Evolutionary conservation across 164 flowering plant genomes (phyloP).

Genomic region (Cinnamomum chago): DNA sequence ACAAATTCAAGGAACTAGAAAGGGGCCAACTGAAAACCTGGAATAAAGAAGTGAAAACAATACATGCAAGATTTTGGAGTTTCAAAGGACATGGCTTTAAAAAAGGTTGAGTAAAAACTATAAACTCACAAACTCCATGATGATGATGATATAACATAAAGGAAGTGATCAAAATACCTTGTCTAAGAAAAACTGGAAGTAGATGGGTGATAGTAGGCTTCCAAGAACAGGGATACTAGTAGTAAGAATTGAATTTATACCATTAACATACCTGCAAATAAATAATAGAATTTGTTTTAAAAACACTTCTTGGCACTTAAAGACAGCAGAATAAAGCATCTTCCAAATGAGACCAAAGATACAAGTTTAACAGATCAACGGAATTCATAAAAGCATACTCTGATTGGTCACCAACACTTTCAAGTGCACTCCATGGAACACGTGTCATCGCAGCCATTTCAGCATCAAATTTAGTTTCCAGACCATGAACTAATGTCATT

Average conservation of each 20-base stretch:
- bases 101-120: neutral
- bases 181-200: slow-evolving; percentile 96
- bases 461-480: slow-evolving; percentile 92
- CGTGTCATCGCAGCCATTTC: slow-evolving; percentile 99
- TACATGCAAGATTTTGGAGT: neutral
- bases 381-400: slow-evolving; percentile 46
- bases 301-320: neutral
- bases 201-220: slow-evolving; percentile 72
- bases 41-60: neutral
- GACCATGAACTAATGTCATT: slow-evolving; percentile 81
- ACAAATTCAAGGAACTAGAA: too few species aligned
- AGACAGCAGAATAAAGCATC: neutral
- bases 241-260: slow-evolving; percentile 73
- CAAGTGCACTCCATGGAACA: slow-evolving; percentile 95
- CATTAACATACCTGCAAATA: slow-evolving; percentile 80
- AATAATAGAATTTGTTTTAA: neutral
- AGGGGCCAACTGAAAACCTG: neutral
- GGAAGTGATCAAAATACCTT: slow-evolving; percentile 46
- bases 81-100: neutral
- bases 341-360: neutral
- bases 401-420: slow-evolving; percentile 99
- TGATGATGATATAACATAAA: neutral
- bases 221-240: slow-evolving; percentile 91
- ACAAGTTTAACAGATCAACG: neutral
- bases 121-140: neutral